Evolutionary conservation across 2,329 filamentous ascomycete species (phyloP), one percentile per base, ranked within the genome.

Genomic region (Ophiostoma montium): DNA sequence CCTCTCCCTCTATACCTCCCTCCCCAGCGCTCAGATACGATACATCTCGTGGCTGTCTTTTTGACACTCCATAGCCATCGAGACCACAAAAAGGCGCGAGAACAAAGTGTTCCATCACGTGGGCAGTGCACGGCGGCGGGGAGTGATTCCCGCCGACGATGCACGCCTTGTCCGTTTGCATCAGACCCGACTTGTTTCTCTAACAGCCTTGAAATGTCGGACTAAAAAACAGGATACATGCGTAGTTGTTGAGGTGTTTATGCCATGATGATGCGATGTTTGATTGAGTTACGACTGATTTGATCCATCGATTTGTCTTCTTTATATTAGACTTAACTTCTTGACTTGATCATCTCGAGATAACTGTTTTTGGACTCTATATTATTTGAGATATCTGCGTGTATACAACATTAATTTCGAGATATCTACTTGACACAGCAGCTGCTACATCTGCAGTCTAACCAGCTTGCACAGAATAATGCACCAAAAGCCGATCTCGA

Each of bases 201-300:
- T 50, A 49, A 39, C 48, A 76, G 69, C 62, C 61, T 72, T 78
- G 71, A 74, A 70, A 68, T 65, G 66, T 65, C 68, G 74, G 75
- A 78, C 76, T 80, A 79, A 75, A 73, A 69, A 70, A 70, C 70
- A 65, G 75, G 77, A 73, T 70, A 80, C 75, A 80, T 50, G 30
- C 35, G 21, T 35, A 44, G 27, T 31, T 15, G 43, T 27, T 27
- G 23, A 27, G 18, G 19, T 13, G 35, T 16, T 39, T 27, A n/a
- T n/a, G n/a, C n/a, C n/a, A n/a, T n/a, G n/a, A n/a, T n/a, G n/a
- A n/a, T n/a, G n/a, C n/a, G n/a, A n/a, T n/a, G n/a, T n/a, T n/a
- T n/a, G n/a, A n/a, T n/a, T n/a, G n/a, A n/a, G n/a, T n/a, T n/a
- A n/a, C n/a, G n/a, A n/a, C n/a, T n/a, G n/a, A n/a, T n/a, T n/a